A percentile compares a stretch with the other conserved stretches of the same genome.
These are phyloP conservation scores for Hypomontagnella submonticulosa DNA, from an alignment of 495 filamentous ascomycete species.

Conservation along the genomic window DNA sequence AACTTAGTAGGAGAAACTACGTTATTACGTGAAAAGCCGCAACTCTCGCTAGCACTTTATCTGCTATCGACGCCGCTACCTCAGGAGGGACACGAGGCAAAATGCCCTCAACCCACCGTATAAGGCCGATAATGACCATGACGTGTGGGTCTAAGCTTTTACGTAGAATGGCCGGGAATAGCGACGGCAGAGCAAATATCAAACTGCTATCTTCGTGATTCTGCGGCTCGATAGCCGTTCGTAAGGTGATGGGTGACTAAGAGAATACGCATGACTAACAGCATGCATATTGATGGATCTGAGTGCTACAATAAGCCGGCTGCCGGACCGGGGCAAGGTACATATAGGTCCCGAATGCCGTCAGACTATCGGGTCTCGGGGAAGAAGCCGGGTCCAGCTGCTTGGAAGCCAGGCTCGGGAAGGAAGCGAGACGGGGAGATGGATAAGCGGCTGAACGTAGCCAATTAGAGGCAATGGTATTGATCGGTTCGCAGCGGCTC, in stretches of 20 bases:
- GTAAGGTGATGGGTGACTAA: background rate
- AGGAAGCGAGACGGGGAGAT: conserved; percentile 7
- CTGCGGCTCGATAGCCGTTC: conserved; percentile 1
- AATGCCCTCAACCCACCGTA: too few relatives aligned
- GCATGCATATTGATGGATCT: background rate
- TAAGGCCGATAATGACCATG: too few relatives aligned
- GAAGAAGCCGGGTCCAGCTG: too few relatives aligned
- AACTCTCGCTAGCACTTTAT: too few relatives aligned
- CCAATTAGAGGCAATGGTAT: background rate
- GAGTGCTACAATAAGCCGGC: conserved; percentile 23
- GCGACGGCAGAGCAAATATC: too few relatives aligned
- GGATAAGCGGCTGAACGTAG: background rate
- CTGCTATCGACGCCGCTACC: too few relatives aligned
- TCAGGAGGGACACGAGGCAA: too few relatives aligned
- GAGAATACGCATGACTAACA: conserved; percentile 5
- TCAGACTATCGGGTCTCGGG: conserved; percentile 24
- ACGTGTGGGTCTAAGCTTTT: too few relatives aligned
- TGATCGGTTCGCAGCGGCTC: background rate
- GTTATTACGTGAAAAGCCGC: too few relatives aligned
- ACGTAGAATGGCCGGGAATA: too few relatives aligned
- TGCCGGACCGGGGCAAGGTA: background rate
- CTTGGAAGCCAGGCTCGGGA: conserved; percentile 1
- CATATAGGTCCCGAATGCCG: conserved; percentile 23
- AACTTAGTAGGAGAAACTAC: too few relatives aligned
- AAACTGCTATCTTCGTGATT: too few relatives aligned